phyloP scores from a whole-genome alignment of 768 basidiomycete genomes.

The Suillus placidus region DNA sequence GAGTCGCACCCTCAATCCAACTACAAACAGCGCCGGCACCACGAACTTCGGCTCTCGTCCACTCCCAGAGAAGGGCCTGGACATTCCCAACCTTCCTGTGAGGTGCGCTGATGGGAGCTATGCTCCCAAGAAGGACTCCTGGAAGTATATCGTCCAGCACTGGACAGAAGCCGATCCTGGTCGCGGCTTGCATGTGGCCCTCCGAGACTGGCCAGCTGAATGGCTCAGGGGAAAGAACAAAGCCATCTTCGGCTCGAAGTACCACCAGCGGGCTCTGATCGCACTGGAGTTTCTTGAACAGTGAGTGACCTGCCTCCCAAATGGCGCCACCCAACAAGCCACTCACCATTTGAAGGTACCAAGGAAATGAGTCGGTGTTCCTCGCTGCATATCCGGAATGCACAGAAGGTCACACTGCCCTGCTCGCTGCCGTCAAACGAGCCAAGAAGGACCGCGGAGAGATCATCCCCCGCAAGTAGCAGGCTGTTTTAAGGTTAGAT shows the following conservation, averaged over 20 bases:
- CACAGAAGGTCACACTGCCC: background rate
- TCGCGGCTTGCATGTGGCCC: constrained; percentile 4
- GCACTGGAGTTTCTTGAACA: constrained; percentile 10
- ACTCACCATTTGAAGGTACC: background rate
- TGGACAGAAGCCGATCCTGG: background rate
- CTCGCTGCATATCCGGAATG: background rate
- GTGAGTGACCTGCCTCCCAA: constrained; percentile 7
- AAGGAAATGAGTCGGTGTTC: constrained; percentile 1
- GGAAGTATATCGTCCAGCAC: constrained; percentile 13
- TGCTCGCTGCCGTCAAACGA: background rate
- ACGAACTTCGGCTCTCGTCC: no score
- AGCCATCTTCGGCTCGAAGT: constrained; percentile 3
- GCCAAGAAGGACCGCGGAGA: background rate
- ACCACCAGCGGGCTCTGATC: constrained; percentile 1
- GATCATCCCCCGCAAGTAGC: no score
- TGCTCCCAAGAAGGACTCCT: constrained; percentile 1
- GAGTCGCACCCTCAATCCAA: no score
- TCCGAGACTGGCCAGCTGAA: constrained; percentile 11
- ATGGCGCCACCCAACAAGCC: background rate
- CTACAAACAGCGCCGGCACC: background rate
- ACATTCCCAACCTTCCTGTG: constrained; percentile 7
- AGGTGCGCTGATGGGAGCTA: background rate
- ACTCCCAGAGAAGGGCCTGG: background rate
- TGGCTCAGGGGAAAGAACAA: constrained; percentile 8
- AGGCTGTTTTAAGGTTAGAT: no score